These are phyloP conservation scores for Monsonia emarginata DNA, from an alignment of 441 rosid species.

Conservation along the genomic window DNA sequence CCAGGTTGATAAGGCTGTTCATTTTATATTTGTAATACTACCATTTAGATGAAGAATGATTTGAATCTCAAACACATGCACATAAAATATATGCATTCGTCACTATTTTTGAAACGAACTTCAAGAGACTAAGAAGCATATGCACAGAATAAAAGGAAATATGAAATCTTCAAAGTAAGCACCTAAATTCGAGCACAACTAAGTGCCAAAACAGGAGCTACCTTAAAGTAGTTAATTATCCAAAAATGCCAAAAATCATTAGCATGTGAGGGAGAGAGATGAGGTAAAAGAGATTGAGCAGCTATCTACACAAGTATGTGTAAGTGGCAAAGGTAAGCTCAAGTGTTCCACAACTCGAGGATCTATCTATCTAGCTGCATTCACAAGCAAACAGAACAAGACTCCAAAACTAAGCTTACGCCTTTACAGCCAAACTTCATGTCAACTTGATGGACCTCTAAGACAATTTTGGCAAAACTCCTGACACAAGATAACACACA, in stretches of 20 bases:
- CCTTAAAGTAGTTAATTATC: not conserved
- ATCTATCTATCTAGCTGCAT: not conserved
- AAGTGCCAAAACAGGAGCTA: not conserved
- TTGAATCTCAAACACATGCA: not conserved
- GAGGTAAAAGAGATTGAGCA: not conserved
- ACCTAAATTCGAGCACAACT: not conserved
- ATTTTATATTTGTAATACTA: constrained; percentile 13
- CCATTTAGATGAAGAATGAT: not conserved
- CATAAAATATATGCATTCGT: not conserved
- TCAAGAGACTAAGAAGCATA: not conserved
- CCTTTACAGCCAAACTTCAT: not conserved
- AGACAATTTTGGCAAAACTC: not conserved
- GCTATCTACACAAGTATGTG: not conserved
- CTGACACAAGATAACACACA: not conserved
- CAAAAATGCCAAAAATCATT: not conserved
- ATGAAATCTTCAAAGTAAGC: not conserved
- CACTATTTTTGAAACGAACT: not conserved
- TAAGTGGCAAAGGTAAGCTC: not conserved
- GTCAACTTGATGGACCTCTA: not conserved
- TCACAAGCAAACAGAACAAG: not conserved
- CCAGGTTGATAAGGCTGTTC: constrained; percentile 60
- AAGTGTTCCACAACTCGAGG: not conserved
- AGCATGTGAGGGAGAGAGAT: not conserved
- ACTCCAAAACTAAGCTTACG: not conserved
- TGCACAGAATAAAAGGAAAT: not conserved